A percentile compares a stretch with the other conserved stretches of the same genome.
Conservation (phyloP, 164 flowering plant species). For the Vitis amurensis region DNA sequence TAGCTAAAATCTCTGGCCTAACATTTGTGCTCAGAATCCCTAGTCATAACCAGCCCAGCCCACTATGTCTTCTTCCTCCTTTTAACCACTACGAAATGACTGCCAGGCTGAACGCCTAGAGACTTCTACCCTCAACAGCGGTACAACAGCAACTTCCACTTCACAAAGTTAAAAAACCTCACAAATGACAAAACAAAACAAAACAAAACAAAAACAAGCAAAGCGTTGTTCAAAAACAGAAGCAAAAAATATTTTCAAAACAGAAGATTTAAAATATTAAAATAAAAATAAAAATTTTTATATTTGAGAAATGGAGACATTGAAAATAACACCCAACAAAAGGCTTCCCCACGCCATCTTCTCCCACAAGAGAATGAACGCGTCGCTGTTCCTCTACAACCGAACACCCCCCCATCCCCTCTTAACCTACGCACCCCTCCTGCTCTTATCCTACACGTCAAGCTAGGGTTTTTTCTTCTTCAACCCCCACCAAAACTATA, state of each 20-base stretch:
- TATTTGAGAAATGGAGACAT: slow-evolving; percentile 4
- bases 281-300: background rate
- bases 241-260: background rate
- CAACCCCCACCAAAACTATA: slow-evolving; percentile 20
- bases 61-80: too few species aligned
- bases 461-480: slow-evolving; percentile 7
- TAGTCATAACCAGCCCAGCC: too few species aligned
- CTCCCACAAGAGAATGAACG: slow-evolving; percentile 8
- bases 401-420: slow-evolving; percentile 19
- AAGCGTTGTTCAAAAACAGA: too few species aligned
- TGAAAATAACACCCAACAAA: slow-evolving; percentile 29
- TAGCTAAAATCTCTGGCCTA: too few species aligned
- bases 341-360: slow-evolving; percentile 17
- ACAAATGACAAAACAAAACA: too few species aligned
- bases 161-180: too few species aligned
- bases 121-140: too few species aligned
- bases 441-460: background rate
- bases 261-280: background rate
- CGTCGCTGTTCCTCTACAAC: slow-evolving; percentile 31
- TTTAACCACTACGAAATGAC: too few species aligned
- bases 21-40: too few species aligned
- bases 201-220: too few species aligned
- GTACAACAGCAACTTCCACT: too few species aligned
- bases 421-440: slow-evolving; percentile 8
- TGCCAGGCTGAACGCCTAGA: too few species aligned